Percentiles rank a stretch among this genome's conserved stretches.
phyloP scores from a whole-genome alignment of 1,284 basidiomycete genomes.

The Fomitopsis betulina region DNA sequence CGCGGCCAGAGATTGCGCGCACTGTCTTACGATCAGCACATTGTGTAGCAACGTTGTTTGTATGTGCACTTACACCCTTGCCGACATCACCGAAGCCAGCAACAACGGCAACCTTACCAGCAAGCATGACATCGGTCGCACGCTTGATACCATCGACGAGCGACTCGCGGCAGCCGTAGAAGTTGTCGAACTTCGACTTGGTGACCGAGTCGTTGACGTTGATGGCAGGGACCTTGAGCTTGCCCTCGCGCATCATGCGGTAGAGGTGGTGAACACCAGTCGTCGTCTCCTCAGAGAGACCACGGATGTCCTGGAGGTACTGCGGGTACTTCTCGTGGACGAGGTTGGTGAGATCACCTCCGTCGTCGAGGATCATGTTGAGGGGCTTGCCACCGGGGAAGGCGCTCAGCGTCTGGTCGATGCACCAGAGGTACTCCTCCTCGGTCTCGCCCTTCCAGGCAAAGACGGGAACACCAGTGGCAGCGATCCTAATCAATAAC shows the following conservation, averaged over 20 bases:
- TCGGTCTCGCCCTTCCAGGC: constrained; percentile 99
- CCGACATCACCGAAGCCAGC: constrained; percentile 99
- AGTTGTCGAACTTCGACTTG: constrained; percentile 98
- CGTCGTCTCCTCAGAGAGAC: constrained; percentile 98
- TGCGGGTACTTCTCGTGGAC: constrained; percentile 98
- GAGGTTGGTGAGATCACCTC: constrained; percentile 93
- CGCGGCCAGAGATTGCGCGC: constrained; percentile 94
- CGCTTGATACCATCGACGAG: constrained; percentile 99
- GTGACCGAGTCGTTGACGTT: constrained; percentile 99
- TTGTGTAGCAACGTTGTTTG: background rate
- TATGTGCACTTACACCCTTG: constrained; percentile 76
- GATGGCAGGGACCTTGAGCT: constrained; percentile 97
- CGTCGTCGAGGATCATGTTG: constrained; percentile 99
- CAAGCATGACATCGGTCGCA: constrained; percentile 99
- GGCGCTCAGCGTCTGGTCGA: constrained; percentile 90
- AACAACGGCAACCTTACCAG: constrained; percentile 98
- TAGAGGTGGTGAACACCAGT: constrained; percentile 99
- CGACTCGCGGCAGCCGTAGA: constrained; percentile 98
- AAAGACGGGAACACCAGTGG: constrained; percentile 96
- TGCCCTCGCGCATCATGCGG: constrained; percentile 95
- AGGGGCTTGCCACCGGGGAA: constrained; percentile 78
- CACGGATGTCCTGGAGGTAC: constrained; percentile 78
- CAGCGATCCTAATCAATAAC: constrained; percentile 69
- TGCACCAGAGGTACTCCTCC: constrained; percentile 98
- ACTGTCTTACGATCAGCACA: constrained; percentile 43